A percentile compares a stretch with the other conserved stretches of the same genome.
Conservation (phyloP, 2,329 filamentous ascomycete genomes). For the Aspergillus phoenicis region DNA sequence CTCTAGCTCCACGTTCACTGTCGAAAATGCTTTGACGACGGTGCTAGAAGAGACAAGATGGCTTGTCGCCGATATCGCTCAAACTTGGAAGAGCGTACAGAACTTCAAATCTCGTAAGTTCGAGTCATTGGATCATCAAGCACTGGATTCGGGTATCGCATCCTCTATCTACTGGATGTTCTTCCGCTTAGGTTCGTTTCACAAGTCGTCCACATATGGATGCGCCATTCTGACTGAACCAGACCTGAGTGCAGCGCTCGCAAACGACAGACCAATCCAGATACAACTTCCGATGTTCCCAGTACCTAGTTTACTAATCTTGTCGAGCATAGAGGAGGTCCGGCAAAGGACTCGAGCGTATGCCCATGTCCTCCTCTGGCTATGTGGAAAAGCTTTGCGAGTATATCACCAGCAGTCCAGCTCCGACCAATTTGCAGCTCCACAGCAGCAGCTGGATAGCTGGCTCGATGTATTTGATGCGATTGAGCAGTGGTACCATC, state of each 20-base stretch:
- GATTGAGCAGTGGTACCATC: slow-evolving; percentile 32
- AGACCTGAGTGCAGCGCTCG: slow-evolving; percentile 31
- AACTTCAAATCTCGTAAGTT: slow-evolving; percentile 11
- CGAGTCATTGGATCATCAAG: slow-evolving; percentile 19
- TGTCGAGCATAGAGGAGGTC: slow-evolving; percentile 21
- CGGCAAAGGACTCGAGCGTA: slow-evolving; percentile 17
- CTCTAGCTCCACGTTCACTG: slow-evolving; percentile 5
- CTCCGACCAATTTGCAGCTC: slow-evolving; percentile 12
- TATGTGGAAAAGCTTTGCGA: slow-evolving; percentile 29
- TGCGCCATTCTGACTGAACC: neutral
- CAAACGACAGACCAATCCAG: slow-evolving; percentile 23
- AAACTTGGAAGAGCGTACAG: slow-evolving; percentile 18
- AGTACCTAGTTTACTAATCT: slow-evolving; percentile 13
- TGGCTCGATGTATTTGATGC: slow-evolving; percentile 32
- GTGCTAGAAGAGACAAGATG: slow-evolving; percentile 18
- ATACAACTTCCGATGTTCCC: slow-evolving; percentile 21
- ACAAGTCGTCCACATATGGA: neutral
- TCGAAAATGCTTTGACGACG: slow-evolving; percentile 16
- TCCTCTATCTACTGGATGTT: slow-evolving; percentile 34
- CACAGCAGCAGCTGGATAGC: slow-evolving; percentile 12
- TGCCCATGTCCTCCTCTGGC: slow-evolving; percentile 28
- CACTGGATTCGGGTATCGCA: slow-evolving; percentile 21
- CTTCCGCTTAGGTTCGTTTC: slow-evolving; percentile 30
- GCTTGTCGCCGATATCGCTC: slow-evolving; percentile 20
- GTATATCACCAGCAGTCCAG: slow-evolving; percentile 20